Evolutionary conservation across 106 monocot species (phyloP).

Genomic region (Cymbidium sinense): DNA sequence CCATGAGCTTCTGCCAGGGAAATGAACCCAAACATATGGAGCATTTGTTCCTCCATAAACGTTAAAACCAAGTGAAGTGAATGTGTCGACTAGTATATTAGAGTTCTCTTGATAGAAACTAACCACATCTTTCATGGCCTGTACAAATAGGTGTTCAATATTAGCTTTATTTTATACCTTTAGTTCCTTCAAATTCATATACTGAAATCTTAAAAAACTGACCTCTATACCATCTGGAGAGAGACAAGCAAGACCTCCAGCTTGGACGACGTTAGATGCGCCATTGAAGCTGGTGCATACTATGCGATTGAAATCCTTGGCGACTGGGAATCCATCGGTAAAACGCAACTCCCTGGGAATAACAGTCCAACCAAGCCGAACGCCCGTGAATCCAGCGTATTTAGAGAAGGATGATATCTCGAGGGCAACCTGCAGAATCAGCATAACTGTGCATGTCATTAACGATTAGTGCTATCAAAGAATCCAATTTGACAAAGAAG

Average conservation of each 20-base stretch:
- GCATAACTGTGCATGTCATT: background rate
- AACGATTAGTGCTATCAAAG: too few species aligned
- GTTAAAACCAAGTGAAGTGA: conserved; percentile 72
- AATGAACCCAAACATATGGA: conserved; percentile 98
- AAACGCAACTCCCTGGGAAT: conserved; percentile 75
- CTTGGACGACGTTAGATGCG: conserved; percentile 85
- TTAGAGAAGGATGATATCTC: conserved; percentile 93
- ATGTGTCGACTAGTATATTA: conserved; percentile 69
- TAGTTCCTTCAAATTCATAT: background rate
- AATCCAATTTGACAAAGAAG: too few species aligned
- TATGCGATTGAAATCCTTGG: conserved; percentile 92
- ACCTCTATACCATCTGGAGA: conserved; percentile 82
- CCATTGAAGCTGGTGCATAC: conserved; percentile 92
- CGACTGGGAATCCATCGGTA: conserved; percentile 82
- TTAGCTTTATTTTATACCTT: background rate
- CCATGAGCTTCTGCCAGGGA: conserved; percentile 85
- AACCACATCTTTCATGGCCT: conserved; percentile 77
- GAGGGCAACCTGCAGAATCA: conserved; percentile 61
- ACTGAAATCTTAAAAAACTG: background rate
- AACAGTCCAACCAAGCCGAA: conserved; percentile 96
- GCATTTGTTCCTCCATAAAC: conserved; percentile 90
- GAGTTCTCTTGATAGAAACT: conserved; percentile 88
- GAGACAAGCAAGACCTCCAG: conserved; percentile 82
- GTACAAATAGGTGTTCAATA: conserved; percentile 8
- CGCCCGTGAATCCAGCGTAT: conserved; percentile 93